Evolutionary conservation across 208 protist genomes (phyloP).

Genomic region (Leishmania amazonensis): DNA sequence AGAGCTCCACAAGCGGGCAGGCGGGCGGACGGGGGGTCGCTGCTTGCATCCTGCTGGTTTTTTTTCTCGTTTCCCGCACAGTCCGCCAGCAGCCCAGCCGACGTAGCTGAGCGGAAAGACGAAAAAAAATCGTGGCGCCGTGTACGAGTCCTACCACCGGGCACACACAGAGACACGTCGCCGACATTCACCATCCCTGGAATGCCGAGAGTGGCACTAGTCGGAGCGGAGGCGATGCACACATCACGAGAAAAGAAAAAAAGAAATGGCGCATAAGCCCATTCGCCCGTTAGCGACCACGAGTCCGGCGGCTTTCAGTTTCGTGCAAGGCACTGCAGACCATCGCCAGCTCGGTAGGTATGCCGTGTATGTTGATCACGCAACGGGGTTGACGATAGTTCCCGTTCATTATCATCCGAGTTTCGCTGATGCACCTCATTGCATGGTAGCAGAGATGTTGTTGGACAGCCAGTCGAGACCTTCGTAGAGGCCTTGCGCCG

Average conservation of each 20-base stretch:
- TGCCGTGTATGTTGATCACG: too few species aligned
- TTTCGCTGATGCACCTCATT: background rate
- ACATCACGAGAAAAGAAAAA: background rate
- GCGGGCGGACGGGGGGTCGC: background rate
- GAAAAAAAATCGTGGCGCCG: background rate
- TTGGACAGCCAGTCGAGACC: conserved; percentile 93
- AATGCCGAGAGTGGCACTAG: background rate
- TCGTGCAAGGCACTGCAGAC: background rate
- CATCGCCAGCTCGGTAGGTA: too few species aligned
- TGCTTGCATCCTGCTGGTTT: background rate
- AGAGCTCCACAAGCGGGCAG: background rate
- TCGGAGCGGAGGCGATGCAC: background rate
- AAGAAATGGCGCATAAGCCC: background rate
- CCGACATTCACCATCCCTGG: background rate
- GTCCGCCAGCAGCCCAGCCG: background rate
- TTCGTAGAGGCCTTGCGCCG: conserved; percentile 93
- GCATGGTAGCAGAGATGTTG: conserved; percentile 42
- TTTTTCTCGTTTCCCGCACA: background rate
- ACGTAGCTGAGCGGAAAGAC: background rate
- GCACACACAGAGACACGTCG: background rate
- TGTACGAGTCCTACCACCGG: background rate
- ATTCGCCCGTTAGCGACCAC: too few species aligned
- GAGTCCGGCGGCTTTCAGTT: too few species aligned
- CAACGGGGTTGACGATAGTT: background rate
- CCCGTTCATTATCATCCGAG: background rate